Base-by-base conservation (phyloP, 2,329 filamentous ascomycete species). In the Rutstroemia sp. region DNA sequence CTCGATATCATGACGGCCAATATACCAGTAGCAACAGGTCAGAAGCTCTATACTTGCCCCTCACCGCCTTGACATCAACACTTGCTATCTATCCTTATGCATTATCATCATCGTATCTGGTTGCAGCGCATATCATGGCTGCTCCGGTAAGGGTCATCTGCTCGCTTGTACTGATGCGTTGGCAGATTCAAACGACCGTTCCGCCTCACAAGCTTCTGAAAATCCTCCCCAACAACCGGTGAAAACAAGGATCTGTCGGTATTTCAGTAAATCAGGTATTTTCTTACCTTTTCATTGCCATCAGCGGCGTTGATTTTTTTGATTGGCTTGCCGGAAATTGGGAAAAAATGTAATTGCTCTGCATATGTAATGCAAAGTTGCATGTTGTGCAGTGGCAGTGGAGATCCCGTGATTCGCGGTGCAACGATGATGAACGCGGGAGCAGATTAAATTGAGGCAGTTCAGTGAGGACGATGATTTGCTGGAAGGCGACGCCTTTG, bases 161-260 rank as follows among this genome's bases (percentile, higher is more conserved):
- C 60, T 63, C 42, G 57, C 36, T 59, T 57, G 57, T n/a, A 63
- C 56, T 60, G 62, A 66, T 67, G 65, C 65, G 65, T 58, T 67
- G 66, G 65, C 65, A 66, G 64, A 46, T 56, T 53, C 59, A 60
- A 61, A 61, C 64, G 58, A 64, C 44, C 51, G 52, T 48, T 57
- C 60, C 62, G 62, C 60, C 60, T 64, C 60, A 58, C 60, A 58
- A 60, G 58, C 56, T 57, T n/a, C 39, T 21, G 14, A 45, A 17
- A 19, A 3, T 55, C 53, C 23, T 51, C 38, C 34, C 19, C 56
- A 57, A 40, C 60, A 58, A 55, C 56, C 58, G 54, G 50, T 46
- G 44, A 63, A 62, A 51, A 58, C 58, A 51, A 64, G 64, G 64
- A 58, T 65, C 57, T 69, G 66, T 61, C 61, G 65, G 51, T 68